Percentiles rank a stretch among this genome's conserved stretches.
Conservation (phyloP, 2,329 filamentous ascomycete species). For the Phaeoacremonium minimum region DNA sequence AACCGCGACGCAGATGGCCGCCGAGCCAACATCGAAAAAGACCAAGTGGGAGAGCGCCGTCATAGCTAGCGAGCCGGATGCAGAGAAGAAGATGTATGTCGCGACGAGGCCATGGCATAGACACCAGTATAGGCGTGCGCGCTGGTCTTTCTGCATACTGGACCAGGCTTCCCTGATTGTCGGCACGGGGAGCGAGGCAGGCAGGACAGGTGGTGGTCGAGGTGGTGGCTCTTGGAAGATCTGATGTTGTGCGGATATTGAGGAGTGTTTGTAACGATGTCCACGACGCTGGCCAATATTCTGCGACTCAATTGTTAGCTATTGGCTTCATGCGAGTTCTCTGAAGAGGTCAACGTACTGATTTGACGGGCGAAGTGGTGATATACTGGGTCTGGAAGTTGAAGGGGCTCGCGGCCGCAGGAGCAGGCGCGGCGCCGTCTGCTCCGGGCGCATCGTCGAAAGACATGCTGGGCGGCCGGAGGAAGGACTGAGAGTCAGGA, state of each 20-base stretch:
- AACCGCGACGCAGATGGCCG: conserved; percentile 84
- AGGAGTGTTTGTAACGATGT: conserved; percentile 97
- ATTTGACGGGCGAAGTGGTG: conserved; percentile 71
- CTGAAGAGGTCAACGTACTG: conserved; percentile 44
- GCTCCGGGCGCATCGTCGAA: conserved; percentile 21
- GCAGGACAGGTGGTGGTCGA: conserved; percentile 80
- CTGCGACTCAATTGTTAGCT: conserved; percentile 34
- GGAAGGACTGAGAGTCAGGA: conserved; percentile 15
- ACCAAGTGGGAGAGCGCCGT: conserved; percentile 90
- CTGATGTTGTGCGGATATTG: conserved; percentile 81
- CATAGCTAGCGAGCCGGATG: conserved; percentile 81
- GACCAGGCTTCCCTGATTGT: conserved; percentile 83
- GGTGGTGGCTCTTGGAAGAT: conserved; percentile 92
- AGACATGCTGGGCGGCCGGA: conserved; percentile 28
- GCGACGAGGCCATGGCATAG: conserved; percentile 82
- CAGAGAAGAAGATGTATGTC: conserved; percentile 78
- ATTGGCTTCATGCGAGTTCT: not conserved
- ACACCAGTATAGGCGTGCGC: conserved; percentile 80
- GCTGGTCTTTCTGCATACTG: conserved; percentile 87
- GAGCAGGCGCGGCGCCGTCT: conserved; percentile 12
- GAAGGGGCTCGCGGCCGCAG: conserved; percentile 65
- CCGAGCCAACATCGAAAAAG: conserved; percentile 91
- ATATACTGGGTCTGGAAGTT: conserved; percentile 87
- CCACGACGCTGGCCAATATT: conserved; percentile 88
- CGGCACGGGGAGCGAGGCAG: conserved; percentile 86